These are phyloP conservation scores for Moelleriella libera DNA, from an alignment of 2,329 filamentous ascomycete species.

Conservation along the genomic window DNA sequence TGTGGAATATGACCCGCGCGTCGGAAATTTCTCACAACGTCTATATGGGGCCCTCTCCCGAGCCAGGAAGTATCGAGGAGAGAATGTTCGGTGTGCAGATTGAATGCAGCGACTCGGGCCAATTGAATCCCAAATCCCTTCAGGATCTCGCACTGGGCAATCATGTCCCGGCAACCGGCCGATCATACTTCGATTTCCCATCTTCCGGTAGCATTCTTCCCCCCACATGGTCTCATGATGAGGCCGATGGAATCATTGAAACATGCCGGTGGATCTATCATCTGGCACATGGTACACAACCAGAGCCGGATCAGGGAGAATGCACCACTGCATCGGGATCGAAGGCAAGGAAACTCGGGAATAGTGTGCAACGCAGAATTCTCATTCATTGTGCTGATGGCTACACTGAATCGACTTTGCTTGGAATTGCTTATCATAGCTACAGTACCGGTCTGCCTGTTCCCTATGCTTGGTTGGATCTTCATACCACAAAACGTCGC, in stretches of 20 bases:
- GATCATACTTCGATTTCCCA: conserved; percentile 54
- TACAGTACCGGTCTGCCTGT: conserved; percentile 73
- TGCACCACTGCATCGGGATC: neutral
- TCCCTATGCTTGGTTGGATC: conserved; percentile 72
- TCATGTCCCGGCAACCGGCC: conserved; percentile 21
- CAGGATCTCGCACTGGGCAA: conserved; percentile 45
- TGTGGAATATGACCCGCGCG: conserved; percentile 83
- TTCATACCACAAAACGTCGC: conserved; percentile 67
- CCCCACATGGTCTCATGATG: conserved; percentile 67
- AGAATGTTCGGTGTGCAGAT: conserved; percentile 70
- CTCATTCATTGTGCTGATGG: conserved; percentile 91
- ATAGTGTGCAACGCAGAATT: conserved; percentile 44
- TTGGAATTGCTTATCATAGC: conserved; percentile 85
- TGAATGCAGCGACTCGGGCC: conserved; percentile 76
- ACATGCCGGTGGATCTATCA: conserved; percentile 85
- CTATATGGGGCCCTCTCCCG: conserved; percentile 78
- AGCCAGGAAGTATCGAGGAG: conserved; percentile 44
- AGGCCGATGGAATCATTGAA: conserved; percentile 72
- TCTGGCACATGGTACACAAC: conserved; percentile 52
- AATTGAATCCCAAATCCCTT: conserved; percentile 56
- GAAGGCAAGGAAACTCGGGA: conserved; percentile 6
- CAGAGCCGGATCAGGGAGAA: conserved; percentile 13
- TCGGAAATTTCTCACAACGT: conserved; percentile 84
- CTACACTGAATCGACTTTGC: conserved; percentile 85
- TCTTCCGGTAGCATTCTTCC: conserved; percentile 87